These are phyloP conservation scores for Rutstroemia sydowiana DNA, from an alignment of 2,329 filamentous ascomycete genomes.

Conservation along the genomic window DNA sequence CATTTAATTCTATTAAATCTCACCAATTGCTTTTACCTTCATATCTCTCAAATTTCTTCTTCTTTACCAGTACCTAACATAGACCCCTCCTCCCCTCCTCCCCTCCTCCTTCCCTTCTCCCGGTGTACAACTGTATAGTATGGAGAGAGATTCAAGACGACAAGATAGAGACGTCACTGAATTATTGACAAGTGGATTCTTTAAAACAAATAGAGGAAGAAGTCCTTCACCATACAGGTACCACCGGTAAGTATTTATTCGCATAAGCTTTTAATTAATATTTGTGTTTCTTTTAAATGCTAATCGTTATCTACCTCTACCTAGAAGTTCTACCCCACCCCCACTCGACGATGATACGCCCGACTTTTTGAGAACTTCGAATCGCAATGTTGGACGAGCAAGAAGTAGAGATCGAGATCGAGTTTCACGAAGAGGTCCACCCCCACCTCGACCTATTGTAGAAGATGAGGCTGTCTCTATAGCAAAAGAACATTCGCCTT, in stretches of 20 bases:
- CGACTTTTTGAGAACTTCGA: constrained; percentile 7
- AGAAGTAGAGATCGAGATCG: constrained; percentile 19
- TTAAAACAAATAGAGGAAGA: constrained; percentile 40
- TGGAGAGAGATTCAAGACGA: constrained; percentile 17
- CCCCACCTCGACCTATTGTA: constrained; percentile 55
- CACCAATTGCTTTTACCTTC: too few relatives aligned
- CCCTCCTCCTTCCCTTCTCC: too few relatives aligned
- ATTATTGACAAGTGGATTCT: constrained; percentile 42
- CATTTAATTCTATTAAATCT: too few relatives aligned
- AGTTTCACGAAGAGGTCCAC: constrained; percentile 17
- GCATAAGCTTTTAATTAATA: not conserved
- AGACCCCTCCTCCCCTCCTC: too few relatives aligned
- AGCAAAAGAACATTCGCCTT: constrained; percentile 44
- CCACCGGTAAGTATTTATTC: constrained; percentile 1
- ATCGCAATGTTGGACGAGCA: constrained; percentile 7
- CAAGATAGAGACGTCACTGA: constrained; percentile 19
- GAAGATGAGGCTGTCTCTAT: constrained; percentile 62
- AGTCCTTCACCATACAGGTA: constrained; percentile 31
- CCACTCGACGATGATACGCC: constrained; percentile 9
- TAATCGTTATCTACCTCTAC: constrained; percentile 1
- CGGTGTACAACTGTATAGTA: constrained; percentile 7
- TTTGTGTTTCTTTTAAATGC: not conserved
- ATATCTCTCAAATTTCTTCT: not conserved
- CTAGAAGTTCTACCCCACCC: constrained; percentile 4
- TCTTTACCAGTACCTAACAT: too few relatives aligned